Percentiles rank a stretch among this genome's conserved stretches.
These are phyloP conservation scores for Amylostereum areolatum DNA, from an alignment of 1,284 basidiomycete species.

Conservation along the genomic window DNA sequence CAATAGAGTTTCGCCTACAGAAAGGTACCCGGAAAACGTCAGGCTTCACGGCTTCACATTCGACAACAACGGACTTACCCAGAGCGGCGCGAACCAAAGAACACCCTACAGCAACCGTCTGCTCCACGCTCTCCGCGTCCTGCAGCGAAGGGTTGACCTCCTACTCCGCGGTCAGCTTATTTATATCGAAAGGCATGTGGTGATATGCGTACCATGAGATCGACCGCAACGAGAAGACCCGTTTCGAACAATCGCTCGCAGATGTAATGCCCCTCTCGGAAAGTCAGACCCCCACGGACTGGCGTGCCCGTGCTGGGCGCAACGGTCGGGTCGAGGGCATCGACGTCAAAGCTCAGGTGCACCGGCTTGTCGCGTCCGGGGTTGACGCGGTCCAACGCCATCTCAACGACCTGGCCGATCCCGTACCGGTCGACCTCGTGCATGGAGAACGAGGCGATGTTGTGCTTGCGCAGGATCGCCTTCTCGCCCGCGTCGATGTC, in stretches of 20 bases:
- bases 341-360: constrained; percentile 96
- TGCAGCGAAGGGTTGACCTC: constrained; percentile 94
- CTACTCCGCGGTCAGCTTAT: too few species aligned
- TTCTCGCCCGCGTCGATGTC: constrained; percentile 93
- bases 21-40: not conserved
- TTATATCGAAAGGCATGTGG: not conserved
- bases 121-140: constrained; percentile 66
- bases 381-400: constrained; percentile 94
- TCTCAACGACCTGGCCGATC: constrained; percentile 91
- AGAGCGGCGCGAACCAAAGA: constrained; percentile 88
- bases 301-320: constrained; percentile 96
- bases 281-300: constrained; percentile 92
- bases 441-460: constrained; percentile 96
- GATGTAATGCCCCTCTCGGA: constrained; percentile 97
- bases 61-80: constrained; percentile 38
- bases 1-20: constrained; percentile 13
- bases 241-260: constrained; percentile 95
- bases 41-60: not conserved
- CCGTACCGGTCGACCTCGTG: constrained; percentile 97
- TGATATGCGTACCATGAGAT: constrained; percentile 70
- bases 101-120: constrained; percentile 93
- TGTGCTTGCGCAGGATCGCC: constrained; percentile 78
- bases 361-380: constrained; percentile 80
- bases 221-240: constrained; percentile 85
- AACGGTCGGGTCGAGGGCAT: constrained; percentile 89